Evolutionary conservation across 306 rosid species (phyloP), one percentile per base, ranked within the genome.

Genomic region (Hippophae gyantsensis): DNA sequence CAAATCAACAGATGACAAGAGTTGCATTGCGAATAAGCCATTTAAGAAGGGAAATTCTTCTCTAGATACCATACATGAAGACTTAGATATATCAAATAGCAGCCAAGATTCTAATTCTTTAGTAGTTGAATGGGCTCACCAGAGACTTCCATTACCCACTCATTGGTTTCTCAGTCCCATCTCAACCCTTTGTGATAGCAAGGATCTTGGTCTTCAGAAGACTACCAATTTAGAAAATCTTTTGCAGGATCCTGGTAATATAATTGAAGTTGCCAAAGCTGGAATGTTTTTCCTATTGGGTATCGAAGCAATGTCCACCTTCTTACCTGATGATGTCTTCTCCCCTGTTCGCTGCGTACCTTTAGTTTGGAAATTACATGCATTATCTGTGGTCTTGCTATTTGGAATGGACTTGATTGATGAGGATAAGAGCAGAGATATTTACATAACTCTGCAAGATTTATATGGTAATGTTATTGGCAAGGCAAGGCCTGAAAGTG

Each of bases 221-320:
- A 61, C 62, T 61, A 67, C 75, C 67, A 67, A 71, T 58, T 47
- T 76, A 54, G 70, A 66, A 54, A 69, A 69, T 57, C 63, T 61
- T 59, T 48, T 58, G 18, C 72, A 71, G 7, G 72, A 82, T 59
- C 69, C 79, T 1, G 43, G 70, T 65, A 57, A 73, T 74, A 69
- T 81, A 68, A 75, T 75, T 76, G 93, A 82, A 65, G 79, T 83
- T 69, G 83, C 95, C 45, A 83, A 69, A 59, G 78, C 79, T 83
- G 98, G 98, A 23, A 83, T 92, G 63, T 85, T 85, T 74, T 81
- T 92, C 69, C 76, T 87, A 68, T 75, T 87, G 73, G 98, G 98
- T 41, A 59, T 87, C 65, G 98, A 92, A 81, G 82, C 83, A 61
- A 52, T 92, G 79, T 78, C 89, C 68, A 78, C 57, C 72, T 83